Evolutionary conservation across 768 basidiomycete genomes (phyloP).

Genomic region (Naematelia encephala): DNA sequence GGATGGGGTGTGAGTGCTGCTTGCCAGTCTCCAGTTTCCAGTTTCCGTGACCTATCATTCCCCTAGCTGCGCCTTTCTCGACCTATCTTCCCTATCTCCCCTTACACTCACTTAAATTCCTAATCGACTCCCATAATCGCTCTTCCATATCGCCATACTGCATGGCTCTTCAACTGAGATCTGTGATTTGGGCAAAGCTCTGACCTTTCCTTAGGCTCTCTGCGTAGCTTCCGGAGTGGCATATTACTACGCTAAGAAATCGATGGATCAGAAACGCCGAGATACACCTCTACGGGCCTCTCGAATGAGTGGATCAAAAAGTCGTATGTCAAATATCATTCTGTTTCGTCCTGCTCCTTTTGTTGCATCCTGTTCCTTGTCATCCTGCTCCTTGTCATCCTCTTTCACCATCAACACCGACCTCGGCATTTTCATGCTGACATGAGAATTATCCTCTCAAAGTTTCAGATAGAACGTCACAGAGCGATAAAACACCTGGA

Average conservation of each 20-base stretch:
- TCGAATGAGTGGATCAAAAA: neutral
- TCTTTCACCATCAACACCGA: no score
- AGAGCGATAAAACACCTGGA: neutral
- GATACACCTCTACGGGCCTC: constrained; percentile 11
- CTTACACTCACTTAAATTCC: no score
- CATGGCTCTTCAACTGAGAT: neutral
- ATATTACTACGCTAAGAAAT: constrained; percentile 33
- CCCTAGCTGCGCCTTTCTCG: neutral
- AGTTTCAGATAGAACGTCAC: neutral
- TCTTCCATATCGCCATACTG: no score
- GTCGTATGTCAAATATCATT: no score
- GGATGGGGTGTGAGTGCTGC: constrained; percentile 36
- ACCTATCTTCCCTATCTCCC: neutral
- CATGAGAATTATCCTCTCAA: no score
- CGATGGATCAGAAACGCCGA: constrained; percentile 22
- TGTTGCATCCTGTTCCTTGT: neutral
- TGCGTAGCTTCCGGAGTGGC: constrained; percentile 29
- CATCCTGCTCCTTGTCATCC: neutral
- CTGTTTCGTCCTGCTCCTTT: neutral
- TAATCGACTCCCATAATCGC: no score
- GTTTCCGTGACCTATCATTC: no score
- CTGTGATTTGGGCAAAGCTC: neutral
- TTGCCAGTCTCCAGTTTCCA: neutral
- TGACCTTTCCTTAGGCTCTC: constrained; percentile 18
- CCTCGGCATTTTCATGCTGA: no score